Percentiles rank a stretch among this genome's conserved stretches.
These are phyloP conservation scores for Xerocomellus intermedius DNA, from an alignment of 768 basidiomycete species.

Conservation along the genomic window DNA sequence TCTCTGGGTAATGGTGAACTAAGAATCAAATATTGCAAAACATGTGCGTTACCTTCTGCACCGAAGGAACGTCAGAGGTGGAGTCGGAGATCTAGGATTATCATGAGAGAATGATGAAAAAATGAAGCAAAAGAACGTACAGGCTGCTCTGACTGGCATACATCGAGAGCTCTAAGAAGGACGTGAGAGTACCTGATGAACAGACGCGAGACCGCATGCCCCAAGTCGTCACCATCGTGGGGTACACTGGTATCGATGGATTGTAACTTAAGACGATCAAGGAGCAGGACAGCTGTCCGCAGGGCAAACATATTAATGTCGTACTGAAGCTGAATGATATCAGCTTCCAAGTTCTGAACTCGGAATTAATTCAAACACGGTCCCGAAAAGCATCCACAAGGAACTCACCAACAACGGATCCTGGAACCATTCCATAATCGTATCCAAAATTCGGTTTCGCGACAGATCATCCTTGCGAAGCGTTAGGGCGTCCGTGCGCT, in stretches of 20 bases:
- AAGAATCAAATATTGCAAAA: not conserved
- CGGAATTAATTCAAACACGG: not conserved
- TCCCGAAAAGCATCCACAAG: not conserved
- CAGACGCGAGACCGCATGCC: slow-evolving; percentile 69
- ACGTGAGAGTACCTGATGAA: slow-evolving; percentile 77
- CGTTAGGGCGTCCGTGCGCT: slow-evolving; percentile 56
- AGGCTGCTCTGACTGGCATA: slow-evolving; percentile 45
- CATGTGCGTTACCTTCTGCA: slow-evolving; percentile 40
- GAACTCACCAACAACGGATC: slow-evolving; percentile 49
- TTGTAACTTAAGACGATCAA: slow-evolving; percentile 72
- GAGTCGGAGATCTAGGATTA: slow-evolving; percentile 45
- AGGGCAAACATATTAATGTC: slow-evolving; percentile 77
- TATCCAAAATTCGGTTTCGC: slow-evolving; percentile 72
- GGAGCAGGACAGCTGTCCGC: slow-evolving; percentile 68
- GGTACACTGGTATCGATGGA: slow-evolving; percentile 49
- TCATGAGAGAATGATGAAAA: slow-evolving; percentile 2
- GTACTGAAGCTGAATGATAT: slow-evolving; percentile 39
- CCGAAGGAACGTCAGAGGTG: slow-evolving; percentile 47
- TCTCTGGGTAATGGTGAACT: slow-evolving; percentile 34
- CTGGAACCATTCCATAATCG: slow-evolving; percentile 77
- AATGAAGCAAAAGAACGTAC: slow-evolving; percentile 31
- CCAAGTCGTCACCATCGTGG: slow-evolving; percentile 58
- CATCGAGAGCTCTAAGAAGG: slow-evolving; percentile 59
- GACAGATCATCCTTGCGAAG: slow-evolving; percentile 65
- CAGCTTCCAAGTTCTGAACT: slow-evolving; percentile 38